These are phyloP conservation scores for Dendrobium nobile DNA, from an alignment of 106 monocot species.

Conservation along the genomic window DNA sequence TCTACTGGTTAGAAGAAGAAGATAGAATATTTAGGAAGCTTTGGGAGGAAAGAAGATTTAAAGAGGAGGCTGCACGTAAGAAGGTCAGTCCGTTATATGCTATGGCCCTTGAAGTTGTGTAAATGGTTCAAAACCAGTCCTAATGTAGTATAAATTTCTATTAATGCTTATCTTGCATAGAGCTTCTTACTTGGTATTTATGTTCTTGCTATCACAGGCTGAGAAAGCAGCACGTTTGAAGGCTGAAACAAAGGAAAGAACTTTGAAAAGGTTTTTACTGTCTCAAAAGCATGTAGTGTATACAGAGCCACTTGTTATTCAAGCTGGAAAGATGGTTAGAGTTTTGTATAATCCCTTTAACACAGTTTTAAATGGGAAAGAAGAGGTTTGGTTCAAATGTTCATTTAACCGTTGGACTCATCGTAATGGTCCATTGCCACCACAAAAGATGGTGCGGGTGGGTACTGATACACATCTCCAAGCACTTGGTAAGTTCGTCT, in stretches of 20 bases:
- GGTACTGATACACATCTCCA: slow-evolving; percentile 51
- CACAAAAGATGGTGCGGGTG: slow-evolving; percentile 66
- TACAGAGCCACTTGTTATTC: slow-evolving; percentile 74
- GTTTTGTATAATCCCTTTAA: slow-evolving; percentile 79
- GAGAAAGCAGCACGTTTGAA: slow-evolving; percentile 57
- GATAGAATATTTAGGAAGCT: slow-evolving; percentile 45
- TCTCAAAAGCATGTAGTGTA: slow-evolving; percentile 89
- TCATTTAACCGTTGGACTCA: slow-evolving; percentile 97
- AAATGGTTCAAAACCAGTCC: neutral
- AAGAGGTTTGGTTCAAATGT: slow-evolving; percentile 79
- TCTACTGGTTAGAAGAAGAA: slow-evolving; percentile 83
- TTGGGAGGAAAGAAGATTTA: slow-evolving; percentile 68
- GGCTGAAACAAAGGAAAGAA: slow-evolving; percentile 67
- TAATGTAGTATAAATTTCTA: neutral
- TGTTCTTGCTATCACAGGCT: slow-evolving; percentile 33
- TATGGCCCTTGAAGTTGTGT: neutral
- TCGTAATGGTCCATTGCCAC: slow-evolving; percentile 54
- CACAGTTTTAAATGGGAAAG: slow-evolving; percentile 74
- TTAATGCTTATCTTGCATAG: neutral
- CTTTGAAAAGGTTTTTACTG: slow-evolving; percentile 71
- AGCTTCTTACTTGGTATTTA: neutral
- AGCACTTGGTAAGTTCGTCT: slow-evolving; percentile 44
- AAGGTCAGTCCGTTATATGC: slow-evolving; percentile 39
- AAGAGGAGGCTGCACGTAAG: slow-evolving; percentile 35
- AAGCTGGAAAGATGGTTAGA: slow-evolving; percentile 63